Conservation (phyloP, 257 asterid species). For the Linderniella brevidens region DNA sequence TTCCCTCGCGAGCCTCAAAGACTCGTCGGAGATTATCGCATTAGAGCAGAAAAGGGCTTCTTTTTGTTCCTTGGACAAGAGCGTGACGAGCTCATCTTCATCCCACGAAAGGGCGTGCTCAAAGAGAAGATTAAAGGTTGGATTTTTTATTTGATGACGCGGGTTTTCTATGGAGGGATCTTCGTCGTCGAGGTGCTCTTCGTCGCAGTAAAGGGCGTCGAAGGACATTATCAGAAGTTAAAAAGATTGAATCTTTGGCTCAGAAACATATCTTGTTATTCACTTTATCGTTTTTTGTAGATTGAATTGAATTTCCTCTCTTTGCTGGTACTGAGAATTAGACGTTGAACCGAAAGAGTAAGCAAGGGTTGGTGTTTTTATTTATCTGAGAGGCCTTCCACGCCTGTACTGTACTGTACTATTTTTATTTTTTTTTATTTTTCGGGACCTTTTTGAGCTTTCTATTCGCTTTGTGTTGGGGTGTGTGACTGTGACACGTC, state of each 20-base stretch:
- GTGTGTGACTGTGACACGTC: too few relatives aligned
- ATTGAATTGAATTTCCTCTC: background rate
- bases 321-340: background rate
- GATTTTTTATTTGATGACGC: constrained; percentile 14
- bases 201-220: constrained; percentile 71
- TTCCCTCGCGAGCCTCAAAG: constrained; percentile 27
- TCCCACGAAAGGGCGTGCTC: constrained; percentile 79
- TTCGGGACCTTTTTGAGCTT: too few relatives aligned
- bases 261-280: constrained; percentile 27
- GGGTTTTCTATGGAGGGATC: constrained; percentile 15
- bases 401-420: too few relatives aligned
- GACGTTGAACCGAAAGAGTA: too few relatives aligned
- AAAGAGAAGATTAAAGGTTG: constrained; percentile 18
- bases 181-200: constrained; percentile 55
- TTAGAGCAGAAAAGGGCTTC: constrained; percentile 14
- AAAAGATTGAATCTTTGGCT: constrained; percentile 35
- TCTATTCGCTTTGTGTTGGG: too few relatives aligned
- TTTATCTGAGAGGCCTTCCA: too few relatives aligned
- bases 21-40: constrained; percentile 38
- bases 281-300: constrained; percentile 3
- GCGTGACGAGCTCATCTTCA: constrained; percentile 47
- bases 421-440: too few relatives aligned
- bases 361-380: too few relatives aligned
- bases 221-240: constrained; percentile 49
- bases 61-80: constrained; percentile 43